Percentiles rank a stretch among this genome's conserved stretches.
Evolutionary conservation across 1,139 yeast species (phyloP).

Genomic region (Geotrichum klebahnii): DNA sequence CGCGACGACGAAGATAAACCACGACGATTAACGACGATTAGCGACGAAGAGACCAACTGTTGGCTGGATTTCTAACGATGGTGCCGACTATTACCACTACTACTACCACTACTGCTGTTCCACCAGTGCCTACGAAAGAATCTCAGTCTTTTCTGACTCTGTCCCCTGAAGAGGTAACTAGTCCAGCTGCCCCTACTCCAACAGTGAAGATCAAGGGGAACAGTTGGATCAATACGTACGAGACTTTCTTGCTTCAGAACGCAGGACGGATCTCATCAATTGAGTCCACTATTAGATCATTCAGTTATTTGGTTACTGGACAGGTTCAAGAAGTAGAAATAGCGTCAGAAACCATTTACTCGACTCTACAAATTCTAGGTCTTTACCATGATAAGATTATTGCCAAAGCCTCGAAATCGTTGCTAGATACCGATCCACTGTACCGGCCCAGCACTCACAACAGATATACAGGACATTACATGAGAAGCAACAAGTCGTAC

Average conservation of each 20-base stretch:
- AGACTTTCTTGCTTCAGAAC: conserved; percentile 37
- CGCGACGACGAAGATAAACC: no score
- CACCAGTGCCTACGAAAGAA: background rate
- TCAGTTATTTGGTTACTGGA: conserved; percentile 43
- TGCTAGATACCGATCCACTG: conserved; percentile 25
- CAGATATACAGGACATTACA: conserved; percentile 36
- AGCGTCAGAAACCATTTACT: conserved; percentile 37
- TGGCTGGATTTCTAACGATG: background rate
- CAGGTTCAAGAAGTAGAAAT: conserved; percentile 43
- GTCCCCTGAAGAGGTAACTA: background rate
- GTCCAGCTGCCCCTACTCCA: background rate
- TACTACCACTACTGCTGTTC: background rate
- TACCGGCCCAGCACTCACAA: conserved; percentile 35
- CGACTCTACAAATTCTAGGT: conserved; percentile 39
- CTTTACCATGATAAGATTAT: conserved; percentile 41
- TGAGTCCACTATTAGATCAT: conserved; percentile 39
- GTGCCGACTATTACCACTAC: background rate
- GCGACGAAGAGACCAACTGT: background rate
- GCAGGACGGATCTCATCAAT: conserved; percentile 41
- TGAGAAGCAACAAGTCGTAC: conserved; percentile 32
- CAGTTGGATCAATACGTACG: conserved; percentile 32
- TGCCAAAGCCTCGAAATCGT: conserved; percentile 33
- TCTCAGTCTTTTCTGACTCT: background rate
- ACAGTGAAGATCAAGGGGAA: background rate
- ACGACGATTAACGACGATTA: no score